A percentile compares a stretch with the other conserved stretches of the same genome.
Evolutionary conservation across 2,329 filamentous ascomycete species (phyloP).

Genomic region (Phaeosphaeriaceae sp.): DNA sequence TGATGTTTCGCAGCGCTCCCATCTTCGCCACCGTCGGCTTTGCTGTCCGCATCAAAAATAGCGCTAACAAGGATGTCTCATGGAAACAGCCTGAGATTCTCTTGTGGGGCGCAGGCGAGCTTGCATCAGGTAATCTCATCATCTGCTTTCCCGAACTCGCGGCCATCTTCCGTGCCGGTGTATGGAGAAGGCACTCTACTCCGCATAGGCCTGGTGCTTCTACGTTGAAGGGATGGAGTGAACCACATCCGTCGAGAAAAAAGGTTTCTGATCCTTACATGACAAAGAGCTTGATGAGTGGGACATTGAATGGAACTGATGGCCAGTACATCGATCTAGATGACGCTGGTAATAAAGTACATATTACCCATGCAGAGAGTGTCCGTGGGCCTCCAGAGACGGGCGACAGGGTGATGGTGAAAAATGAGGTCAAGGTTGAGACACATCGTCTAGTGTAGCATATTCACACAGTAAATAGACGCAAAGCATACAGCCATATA

Average conservation of each 20-base stretch:
- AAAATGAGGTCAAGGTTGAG: not conserved
- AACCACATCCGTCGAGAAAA: not conserved
- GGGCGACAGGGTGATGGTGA: not conserved
- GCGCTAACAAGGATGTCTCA: slow-evolving; percentile 12
- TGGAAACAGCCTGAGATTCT: slow-evolving; percentile 20
- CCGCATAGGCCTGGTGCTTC: not conserved
- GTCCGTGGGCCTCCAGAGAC: not conserved
- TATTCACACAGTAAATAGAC: not conserved
- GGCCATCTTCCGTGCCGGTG: slow-evolving; percentile 10
- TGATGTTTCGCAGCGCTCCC: slow-evolving; percentile 7
- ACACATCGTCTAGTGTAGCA: not conserved
- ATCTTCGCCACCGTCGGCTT: slow-evolving; percentile 16
- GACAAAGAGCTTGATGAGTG: slow-evolving; percentile 8
- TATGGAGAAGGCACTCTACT: not conserved
- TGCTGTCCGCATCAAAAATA: slow-evolving; percentile 10
- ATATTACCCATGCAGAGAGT: not conserved
- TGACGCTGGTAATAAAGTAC: slow-evolving; percentile 2
- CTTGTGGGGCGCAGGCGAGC: slow-evolving; percentile 15
- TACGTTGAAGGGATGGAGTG: not conserved
- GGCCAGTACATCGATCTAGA: slow-evolving; percentile 5
- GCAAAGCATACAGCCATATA: no score
- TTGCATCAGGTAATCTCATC: slow-evolving; percentile 12
- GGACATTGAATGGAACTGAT: slow-evolving; percentile 3
- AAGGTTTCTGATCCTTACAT: slow-evolving; percentile 5
- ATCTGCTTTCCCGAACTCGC: slow-evolving; percentile 19